Base-by-base conservation (phyloP, 2,329 filamentous ascomycete genomes). In the Lachnellula cervina region DNA sequence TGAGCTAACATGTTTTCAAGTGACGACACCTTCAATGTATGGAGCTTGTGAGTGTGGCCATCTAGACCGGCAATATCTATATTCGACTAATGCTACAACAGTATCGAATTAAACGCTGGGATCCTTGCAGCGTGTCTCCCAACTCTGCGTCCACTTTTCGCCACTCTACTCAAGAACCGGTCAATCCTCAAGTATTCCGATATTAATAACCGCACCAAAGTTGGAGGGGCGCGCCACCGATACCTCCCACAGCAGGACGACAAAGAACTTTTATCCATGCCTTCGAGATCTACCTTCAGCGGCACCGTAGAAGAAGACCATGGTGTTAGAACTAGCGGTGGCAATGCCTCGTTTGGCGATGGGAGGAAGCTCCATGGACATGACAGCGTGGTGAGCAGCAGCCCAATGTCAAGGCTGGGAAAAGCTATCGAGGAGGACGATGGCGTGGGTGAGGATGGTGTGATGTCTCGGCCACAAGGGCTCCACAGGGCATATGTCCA, bases 71-170 rank as follows among this genome's bases (percentile, higher is more conserved):
- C 64, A 71, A 72, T 35, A 67, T 77, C 16, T 77, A 74, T 74
- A 73, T 73, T 59, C 71, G 70, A 54, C 60, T 54, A 58, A 51
- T 38, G 28, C 28, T 45, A 8, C 28, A 17, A 21, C 17, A 60
- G 70, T 56, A 70, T 77, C 47, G 75, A 78, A 59, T 67, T 77
- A 16, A 73, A 72, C 37, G 64, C 74, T 3, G 75, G 74, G 3
- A 75, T 76, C 49, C 66, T 76, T 2, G 74, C 75, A 1, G 73
- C 72, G 7, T 75, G 70, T 1, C 62, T 77, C 1, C 74, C 74
- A 0, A 71, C 76, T 13, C 68, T 79, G 14, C 69, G 72, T 28
- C 74, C 74, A 1, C 62, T 72, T 11, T 69, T 73, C 59, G 64
- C 69, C 60, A 70, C 66, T 60, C 59, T 67, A 21, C 68, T 75